phyloP scores from a whole-genome alignment of 495 filamentous ascomycete species.

The Tuber umbilicatum region DNA sequence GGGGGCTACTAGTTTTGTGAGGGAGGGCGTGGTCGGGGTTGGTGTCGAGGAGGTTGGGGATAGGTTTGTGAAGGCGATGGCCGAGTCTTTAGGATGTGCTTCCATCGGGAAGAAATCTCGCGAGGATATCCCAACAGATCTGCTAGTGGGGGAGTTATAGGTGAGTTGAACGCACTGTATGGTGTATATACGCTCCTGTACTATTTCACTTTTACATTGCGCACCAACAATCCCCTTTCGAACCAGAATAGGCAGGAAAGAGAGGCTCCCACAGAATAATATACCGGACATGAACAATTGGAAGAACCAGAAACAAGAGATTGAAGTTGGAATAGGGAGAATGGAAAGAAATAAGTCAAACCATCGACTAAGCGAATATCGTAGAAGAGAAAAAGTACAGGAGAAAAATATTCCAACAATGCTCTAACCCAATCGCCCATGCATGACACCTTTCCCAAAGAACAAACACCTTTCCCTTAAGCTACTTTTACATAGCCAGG shows the following conservation, averaged over 20 bases:
- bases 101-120: background rate
- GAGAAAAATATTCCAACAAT: slow-evolving; percentile 4
- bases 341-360: background rate
- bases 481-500: slow-evolving; percentile 1
- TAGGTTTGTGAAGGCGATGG: slow-evolving; percentile 31
- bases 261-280: background rate
- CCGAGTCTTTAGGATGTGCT: slow-evolving; percentile 24
- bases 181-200: background rate
- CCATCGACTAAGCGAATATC: background rate
- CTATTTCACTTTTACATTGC: background rate
- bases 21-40: slow-evolving; percentile 29
- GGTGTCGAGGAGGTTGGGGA: slow-evolving; percentile 32
- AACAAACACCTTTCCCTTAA: background rate
- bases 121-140: background rate
- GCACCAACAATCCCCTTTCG: background rate
- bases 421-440: slow-evolving; percentile 5
- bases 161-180: background rate
- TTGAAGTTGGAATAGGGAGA: background rate
- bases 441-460: slow-evolving; percentile 1
- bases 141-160: background rate
- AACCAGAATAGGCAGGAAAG: background rate
- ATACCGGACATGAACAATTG: background rate
- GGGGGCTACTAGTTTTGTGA: slow-evolving; percentile 61
- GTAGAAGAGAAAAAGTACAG: background rate
- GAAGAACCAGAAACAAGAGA: background rate